phyloP scores from a whole-genome alignment of 768 basidiomycete genomes.

The Serpula lacrymans region DNA sequence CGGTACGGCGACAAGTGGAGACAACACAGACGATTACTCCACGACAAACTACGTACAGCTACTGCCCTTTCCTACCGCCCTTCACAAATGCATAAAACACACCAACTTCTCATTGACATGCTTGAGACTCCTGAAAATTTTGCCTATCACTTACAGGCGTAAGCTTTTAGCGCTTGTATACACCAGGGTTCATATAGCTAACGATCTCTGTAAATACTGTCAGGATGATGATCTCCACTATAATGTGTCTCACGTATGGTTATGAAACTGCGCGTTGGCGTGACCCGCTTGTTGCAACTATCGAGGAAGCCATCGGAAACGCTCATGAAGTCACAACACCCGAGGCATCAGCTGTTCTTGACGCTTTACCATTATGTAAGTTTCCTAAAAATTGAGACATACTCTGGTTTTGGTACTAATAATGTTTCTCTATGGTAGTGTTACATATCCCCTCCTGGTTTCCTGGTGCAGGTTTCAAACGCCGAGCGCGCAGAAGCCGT shows the following conservation, averaged over 20 bases:
- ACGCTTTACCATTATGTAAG: slow-evolving; percentile 8
- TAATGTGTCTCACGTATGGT: slow-evolving; percentile 1
- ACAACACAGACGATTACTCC: slow-evolving; percentile 15
- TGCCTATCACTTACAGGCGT: slow-evolving; percentile 12
- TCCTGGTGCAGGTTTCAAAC: slow-evolving; percentile 54
- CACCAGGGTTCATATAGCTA: no score
- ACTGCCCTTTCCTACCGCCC: slow-evolving; percentile 11
- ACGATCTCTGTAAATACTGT: neutral
- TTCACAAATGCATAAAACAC: slow-evolving; percentile 11
- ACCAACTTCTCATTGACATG: slow-evolving; percentile 6
- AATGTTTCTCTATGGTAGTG: slow-evolving; percentile 28
- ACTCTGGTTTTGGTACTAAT: no score
- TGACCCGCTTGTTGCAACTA: neutral
- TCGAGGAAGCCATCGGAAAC: slow-evolving; percentile 6
- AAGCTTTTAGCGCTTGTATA: no score
- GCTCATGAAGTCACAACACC: slow-evolving; percentile 14
- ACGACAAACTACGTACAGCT: slow-evolving; percentile 12
- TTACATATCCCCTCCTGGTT: slow-evolving; percentile 52
- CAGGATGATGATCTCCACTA: neutral
- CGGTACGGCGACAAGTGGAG: slow-evolving; percentile 17
- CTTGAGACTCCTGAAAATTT: slow-evolving; percentile 7
- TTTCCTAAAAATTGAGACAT: no score
- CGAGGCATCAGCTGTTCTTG: slow-evolving; percentile 9
- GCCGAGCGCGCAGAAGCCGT: slow-evolving; percentile 50
- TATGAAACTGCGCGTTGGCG: neutral